Base-by-base conservation (phyloP, 1,284 basidiomycete genomes). In the Microbotryum intermedium region DNA sequence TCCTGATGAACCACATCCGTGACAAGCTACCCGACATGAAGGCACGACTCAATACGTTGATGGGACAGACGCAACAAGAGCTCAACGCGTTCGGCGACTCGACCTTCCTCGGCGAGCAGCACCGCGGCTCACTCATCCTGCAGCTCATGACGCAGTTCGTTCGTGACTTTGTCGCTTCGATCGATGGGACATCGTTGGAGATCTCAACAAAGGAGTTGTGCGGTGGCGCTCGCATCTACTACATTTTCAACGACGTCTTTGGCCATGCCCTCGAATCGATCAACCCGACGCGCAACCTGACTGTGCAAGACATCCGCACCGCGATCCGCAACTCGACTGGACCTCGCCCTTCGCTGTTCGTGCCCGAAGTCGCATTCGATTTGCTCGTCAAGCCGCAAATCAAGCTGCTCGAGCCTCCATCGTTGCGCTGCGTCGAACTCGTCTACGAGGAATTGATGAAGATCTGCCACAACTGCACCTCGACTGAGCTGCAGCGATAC, bases 11-110 rank as follows among this genome's bases (percentile, higher is more conserved):
- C 76, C 95, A 99, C 75, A 98, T 98, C 69, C 84, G 95, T 58
- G 95, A 99, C 73, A 97, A 98, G 77, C 80, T 99, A 45, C 95
- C 95, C 1, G 95, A 99, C 76, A 98, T 98, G 95, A 99, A 99
- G 76, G 95, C 95, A 16, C 83, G 93, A 21, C 78, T 99, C 66
- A 98, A 98, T 75, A 98, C 95, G 8, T 78, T 98, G 18, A 98
- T 98, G 90, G 92, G 93, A 13, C 95, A 98, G 77, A 92, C 95
- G 6, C 93, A 97, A 74, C 95, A 98, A 76, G 95, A 99, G 75
- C 82, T 98, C 50, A 90, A 90, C 75, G 85, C 91, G 6, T 97
- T 95, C 72, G 95, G 95, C 29, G 95, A 97, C 74, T 83, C 90
- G 23, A 89, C 91, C 2, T 84, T 93, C 73, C 87, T 90, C 68